Evolutionary conservation across 179 eudicot genomes (phyloP).

Genomic region (Actinidia chinensis): DNA sequence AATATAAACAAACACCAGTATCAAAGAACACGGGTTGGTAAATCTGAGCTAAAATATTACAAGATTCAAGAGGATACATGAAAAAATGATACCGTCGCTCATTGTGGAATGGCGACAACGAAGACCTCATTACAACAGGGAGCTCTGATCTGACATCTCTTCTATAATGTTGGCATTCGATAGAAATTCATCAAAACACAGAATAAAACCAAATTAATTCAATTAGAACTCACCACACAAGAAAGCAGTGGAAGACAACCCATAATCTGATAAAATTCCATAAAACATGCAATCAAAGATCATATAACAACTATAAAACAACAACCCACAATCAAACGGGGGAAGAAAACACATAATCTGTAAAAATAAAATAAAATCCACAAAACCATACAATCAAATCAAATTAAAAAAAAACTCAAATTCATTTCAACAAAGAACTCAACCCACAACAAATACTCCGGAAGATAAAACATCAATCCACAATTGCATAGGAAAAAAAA

Average conservation of each 20-base stretch:
- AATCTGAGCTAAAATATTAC: not conserved
- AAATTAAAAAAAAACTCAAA: too few relatives aligned
- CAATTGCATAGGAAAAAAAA: not conserved
- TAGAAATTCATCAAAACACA: conserved; percentile 11
- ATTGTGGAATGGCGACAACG: conserved; percentile 92
- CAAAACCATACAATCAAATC: too few relatives aligned
- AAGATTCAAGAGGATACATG: not conserved
- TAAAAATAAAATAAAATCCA: not conserved
- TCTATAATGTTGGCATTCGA: conserved; percentile 89
- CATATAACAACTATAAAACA: too few relatives aligned
- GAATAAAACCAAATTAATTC: not conserved
- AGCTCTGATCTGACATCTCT: conserved; percentile 95
- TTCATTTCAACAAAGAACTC: too few relatives aligned
- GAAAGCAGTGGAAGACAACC: too few relatives aligned
- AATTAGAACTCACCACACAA: too few relatives aligned
- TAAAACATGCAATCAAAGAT: too few relatives aligned
- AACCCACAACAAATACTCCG: too few relatives aligned
- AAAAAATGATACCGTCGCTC: conserved; percentile 53
- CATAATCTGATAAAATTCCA: too few relatives aligned
- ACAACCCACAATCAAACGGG: too few relatives aligned
- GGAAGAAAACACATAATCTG: not conserved
- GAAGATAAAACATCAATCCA: too few relatives aligned
- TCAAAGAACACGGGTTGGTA: not conserved
- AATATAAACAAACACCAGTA: conserved; percentile 14
- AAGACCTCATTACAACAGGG: conserved; percentile 94